Conservation (phyloP, 169 alveolate genomes). For the Eimeria zaria region DNA sequence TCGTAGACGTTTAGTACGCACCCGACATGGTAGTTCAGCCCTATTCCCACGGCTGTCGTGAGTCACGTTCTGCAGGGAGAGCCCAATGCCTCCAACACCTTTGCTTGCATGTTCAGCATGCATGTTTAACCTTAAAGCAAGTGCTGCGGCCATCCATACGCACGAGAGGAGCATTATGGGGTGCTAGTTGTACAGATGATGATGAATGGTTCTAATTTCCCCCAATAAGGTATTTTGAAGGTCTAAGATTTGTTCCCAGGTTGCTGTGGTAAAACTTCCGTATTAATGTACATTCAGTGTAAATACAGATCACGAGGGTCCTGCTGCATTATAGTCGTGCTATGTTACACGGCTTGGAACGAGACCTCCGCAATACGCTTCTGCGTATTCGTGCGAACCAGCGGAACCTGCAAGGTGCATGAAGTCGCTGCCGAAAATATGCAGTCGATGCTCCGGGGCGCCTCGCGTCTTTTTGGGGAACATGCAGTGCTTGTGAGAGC, state of each 20-base stretch:
- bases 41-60: background rate
- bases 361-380: background rate
- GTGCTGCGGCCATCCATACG: background rate
- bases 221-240: background rate
- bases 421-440: background rate
- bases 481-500: background rate
- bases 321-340: conserved; percentile 1
- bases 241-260: background rate
- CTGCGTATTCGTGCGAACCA: background rate
- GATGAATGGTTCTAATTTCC: background rate
- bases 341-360: background rate
- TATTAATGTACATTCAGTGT: background rate
- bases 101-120: background rate
- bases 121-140: background rate
- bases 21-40: background rate
- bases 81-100: background rate
- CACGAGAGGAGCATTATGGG: background rate
- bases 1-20: background rate
- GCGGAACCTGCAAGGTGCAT: conserved; percentile 3
- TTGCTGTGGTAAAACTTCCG: background rate
- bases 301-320: background rate
- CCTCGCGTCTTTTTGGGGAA: background rate
- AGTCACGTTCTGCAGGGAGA: background rate
- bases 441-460: background rate
- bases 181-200: background rate